These are phyloP conservation scores for Dendrobium nobile DNA, from an alignment of 106 monocot species.

Conservation along the genomic window DNA sequence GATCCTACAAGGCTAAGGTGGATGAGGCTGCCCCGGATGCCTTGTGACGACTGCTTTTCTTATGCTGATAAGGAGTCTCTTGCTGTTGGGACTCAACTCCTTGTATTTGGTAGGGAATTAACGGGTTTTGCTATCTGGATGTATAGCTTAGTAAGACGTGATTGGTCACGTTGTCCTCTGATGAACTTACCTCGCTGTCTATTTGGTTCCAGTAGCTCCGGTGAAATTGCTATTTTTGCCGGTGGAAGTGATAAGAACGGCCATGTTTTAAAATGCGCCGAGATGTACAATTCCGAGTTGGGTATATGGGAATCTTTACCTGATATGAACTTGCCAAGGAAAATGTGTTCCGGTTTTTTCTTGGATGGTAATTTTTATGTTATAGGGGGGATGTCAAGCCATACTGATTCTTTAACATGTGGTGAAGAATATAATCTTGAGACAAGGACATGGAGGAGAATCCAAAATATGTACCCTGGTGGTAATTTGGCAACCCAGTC, in stretches of 20 bases:
- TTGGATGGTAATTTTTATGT: conserved; percentile 93
- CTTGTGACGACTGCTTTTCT: conserved; percentile 86
- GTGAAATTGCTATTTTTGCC: conserved; percentile 73
- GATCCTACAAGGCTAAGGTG: conserved; percentile 55
- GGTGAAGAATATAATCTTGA: conserved; percentile 74
- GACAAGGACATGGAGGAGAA: conserved; percentile 68
- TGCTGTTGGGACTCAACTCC: conserved; percentile 78
- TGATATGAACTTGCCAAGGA: conserved; percentile 65
- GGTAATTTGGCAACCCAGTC: conserved; percentile 58
- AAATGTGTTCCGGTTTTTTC: conserved; percentile 76
- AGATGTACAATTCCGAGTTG: conserved; percentile 74
- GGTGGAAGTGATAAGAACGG: conserved; percentile 71
- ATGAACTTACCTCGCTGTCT: conserved; percentile 76
- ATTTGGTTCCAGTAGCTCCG: conserved; percentile 66
- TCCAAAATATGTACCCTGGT: conserved; percentile 67
- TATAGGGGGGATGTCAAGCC: conserved; percentile 68
- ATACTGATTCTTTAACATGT: conserved; percentile 70
- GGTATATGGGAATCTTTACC: conserved; percentile 62
- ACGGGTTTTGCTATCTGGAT: conserved; percentile 73
- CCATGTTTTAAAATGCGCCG: conserved; percentile 60
- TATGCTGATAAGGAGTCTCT: conserved; percentile 86
- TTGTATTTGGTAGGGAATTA: conserved; percentile 88
- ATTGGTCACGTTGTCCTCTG: conserved; percentile 58
- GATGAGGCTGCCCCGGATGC: conserved; percentile 80
- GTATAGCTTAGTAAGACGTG: conserved; percentile 49